Percentiles rank a stretch among this genome's conserved stretches.
Conservation (phyloP, 371 early-diverging fungal species). For the Actinomortierella wolfii region DNA sequence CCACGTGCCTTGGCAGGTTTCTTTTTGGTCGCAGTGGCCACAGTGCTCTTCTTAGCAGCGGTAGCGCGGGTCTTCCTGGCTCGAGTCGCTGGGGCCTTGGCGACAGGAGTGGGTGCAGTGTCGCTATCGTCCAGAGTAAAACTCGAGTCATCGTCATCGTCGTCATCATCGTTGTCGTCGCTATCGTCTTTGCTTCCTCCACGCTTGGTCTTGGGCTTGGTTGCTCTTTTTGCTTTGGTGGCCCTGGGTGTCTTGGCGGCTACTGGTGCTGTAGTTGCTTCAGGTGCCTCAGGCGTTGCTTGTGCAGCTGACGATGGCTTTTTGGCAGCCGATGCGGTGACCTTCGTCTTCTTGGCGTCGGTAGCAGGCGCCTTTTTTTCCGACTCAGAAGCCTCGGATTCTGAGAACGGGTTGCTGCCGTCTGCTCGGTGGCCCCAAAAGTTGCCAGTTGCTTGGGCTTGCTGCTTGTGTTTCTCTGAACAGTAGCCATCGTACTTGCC, state of each 20-base stretch:
- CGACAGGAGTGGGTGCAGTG: background rate
- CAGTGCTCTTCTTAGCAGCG: constrained; percentile 12
- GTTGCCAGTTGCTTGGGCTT: constrained; percentile 7
- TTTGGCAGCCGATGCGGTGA: background rate
- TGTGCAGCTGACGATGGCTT: too few relatives aligned
- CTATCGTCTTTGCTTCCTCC: background rate
- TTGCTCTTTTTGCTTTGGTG: background rate
- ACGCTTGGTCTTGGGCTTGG: constrained; percentile 3
- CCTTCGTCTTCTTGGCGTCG: constrained; percentile 1
- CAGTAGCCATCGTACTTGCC: constrained; percentile 45
- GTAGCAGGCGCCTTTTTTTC: background rate
- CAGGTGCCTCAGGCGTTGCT: background rate
- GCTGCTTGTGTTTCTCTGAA: constrained; percentile 38
- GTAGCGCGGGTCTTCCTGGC: constrained; percentile 3
- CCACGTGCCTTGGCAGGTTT: constrained; percentile 10
- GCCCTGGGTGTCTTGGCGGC: background rate
- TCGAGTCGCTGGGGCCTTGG: constrained; percentile 9
- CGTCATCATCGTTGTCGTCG: background rate
- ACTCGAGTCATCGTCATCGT: background rate
- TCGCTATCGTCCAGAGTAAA: too few relatives aligned
- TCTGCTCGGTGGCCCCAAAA: background rate
- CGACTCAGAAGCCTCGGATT: too few relatives aligned
- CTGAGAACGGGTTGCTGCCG: too few relatives aligned
- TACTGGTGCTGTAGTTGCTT: background rate
- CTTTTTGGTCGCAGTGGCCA: constrained; percentile 6